Evolutionary conservation across 164 flowering plant species (phyloP).

Genomic region (Macadamia tetraphylla): DNA sequence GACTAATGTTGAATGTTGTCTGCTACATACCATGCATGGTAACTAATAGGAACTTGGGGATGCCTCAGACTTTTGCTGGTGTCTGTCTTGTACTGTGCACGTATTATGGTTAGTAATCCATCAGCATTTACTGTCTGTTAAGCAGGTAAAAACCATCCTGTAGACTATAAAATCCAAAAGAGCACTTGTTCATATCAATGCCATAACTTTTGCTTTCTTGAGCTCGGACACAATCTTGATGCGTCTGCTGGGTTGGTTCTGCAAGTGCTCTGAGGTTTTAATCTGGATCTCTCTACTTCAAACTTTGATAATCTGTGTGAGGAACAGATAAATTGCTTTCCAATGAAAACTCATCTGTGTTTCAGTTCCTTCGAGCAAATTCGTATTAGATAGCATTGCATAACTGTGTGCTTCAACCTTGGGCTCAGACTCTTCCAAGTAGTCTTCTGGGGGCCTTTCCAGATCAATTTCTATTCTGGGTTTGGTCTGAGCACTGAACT

Average conservation of each 20-base stretch:
- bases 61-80: too few species aligned
- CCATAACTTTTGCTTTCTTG: conserved; percentile 4
- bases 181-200: conserved; percentile 5
- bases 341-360: neutral
- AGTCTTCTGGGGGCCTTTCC: conserved; percentile 25
- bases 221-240: conserved; percentile 1
- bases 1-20: too few species aligned
- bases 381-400: conserved; percentile 1
- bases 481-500: conserved; percentile 4
- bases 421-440: conserved; percentile 16
- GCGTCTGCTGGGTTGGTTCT: conserved; percentile 9
- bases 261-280: neutral
- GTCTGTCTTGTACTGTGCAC: too few species aligned
- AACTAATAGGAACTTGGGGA: too few species aligned
- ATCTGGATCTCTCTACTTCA: neutral
- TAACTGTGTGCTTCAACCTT: conserved; percentile 4
- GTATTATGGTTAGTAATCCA: too few species aligned
- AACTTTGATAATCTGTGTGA: conserved; percentile 10
- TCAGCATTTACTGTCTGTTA: neutral
- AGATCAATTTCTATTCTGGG: conserved; percentile 18
- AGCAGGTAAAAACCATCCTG: neutral
- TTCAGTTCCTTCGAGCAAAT: neutral
- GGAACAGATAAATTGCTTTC: conserved; percentile 3
- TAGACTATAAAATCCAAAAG: conserved; percentile 2
- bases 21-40: too few species aligned